Conservation (phyloP, 441 rosid genomes). For the Gossypium armourianum region DNA sequence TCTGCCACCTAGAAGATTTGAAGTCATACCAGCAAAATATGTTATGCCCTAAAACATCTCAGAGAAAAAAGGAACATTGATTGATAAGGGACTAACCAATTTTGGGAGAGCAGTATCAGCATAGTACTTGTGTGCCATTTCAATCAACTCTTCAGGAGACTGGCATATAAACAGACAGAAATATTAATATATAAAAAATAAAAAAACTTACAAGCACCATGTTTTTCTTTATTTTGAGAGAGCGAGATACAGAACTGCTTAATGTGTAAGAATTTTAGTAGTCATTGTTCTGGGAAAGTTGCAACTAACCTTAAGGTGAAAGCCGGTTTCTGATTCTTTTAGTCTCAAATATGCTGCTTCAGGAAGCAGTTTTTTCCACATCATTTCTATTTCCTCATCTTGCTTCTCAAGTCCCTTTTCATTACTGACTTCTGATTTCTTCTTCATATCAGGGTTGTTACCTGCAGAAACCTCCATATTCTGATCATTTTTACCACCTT, state of each 20-base stretch:
- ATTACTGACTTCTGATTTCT: conserved; percentile 35
- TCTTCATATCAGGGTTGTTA: conserved; percentile 31
- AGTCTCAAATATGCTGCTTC: conserved; percentile 58
- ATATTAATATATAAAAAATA: neutral
- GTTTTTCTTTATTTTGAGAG: neutral
- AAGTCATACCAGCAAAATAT: conserved; percentile 18
- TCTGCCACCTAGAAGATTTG: conserved; percentile 54
- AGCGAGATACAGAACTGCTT: neutral
- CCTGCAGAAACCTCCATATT: conserved; percentile 33
- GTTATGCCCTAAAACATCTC: conserved; percentile 15
- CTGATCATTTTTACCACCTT: conserved; percentile 39
- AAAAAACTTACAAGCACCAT: neutral
- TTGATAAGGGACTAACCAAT: conserved; percentile 42
- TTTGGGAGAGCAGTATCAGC: conserved; percentile 70
- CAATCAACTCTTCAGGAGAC: conserved; percentile 62
- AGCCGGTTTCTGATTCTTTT: conserved; percentile 71
- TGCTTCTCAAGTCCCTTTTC: conserved; percentile 43
- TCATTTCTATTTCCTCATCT: conserved; percentile 39
- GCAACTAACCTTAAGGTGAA: conserved; percentile 60
- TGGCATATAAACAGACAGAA: conserved; percentile 23
- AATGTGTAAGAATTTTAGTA: conserved; percentile 4
- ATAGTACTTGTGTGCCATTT: conserved; percentile 59
- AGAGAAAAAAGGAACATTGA: conserved; percentile 10
- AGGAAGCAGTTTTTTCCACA: conserved; percentile 52
- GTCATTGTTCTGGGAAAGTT: conserved; percentile 11